Conservation (phyloP, 768 basidiomycete species). For the Mycena epipterygia region DNA sequence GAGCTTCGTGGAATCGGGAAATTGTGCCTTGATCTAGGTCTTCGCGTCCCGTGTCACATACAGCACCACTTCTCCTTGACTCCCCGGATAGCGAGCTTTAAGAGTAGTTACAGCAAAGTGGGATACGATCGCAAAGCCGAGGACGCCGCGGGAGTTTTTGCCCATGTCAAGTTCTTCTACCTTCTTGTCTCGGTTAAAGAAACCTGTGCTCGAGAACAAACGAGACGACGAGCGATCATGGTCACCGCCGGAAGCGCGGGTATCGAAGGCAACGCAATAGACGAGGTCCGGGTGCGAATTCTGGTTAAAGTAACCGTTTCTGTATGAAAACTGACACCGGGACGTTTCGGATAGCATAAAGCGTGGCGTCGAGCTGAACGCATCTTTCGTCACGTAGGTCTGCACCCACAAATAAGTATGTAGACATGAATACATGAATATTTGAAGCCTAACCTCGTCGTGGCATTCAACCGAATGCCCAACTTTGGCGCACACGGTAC, state of each 20-base stretch:
- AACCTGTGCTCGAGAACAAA: slow-evolving; percentile 88
- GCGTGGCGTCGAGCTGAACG: slow-evolving; percentile 73
- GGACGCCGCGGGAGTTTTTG: slow-evolving; percentile 87
- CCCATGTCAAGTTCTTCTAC: slow-evolving; percentile 91
- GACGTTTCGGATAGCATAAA: slow-evolving; percentile 79
- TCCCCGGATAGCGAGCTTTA: slow-evolving; percentile 71
- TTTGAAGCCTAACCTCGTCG: slow-evolving; percentile 69
- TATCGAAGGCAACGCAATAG: slow-evolving; percentile 91
- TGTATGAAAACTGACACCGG: slow-evolving; percentile 91
- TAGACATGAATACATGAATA: neutral
- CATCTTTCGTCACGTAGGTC: slow-evolving; percentile 92
- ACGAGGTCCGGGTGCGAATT: slow-evolving; percentile 80
- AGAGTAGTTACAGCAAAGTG: slow-evolving; percentile 94
- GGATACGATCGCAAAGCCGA: slow-evolving; percentile 91
- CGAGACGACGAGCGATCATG: slow-evolving; percentile 71
- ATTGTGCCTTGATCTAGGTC: slow-evolving; percentile 94
- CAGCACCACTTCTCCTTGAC: slow-evolving; percentile 79
- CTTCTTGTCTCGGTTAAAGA: slow-evolving; percentile 74
- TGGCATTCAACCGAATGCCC: slow-evolving; percentile 73
- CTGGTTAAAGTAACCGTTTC: slow-evolving; percentile 83
- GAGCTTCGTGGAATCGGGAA: slow-evolving; percentile 90
- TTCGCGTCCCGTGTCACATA: slow-evolving; percentile 92
- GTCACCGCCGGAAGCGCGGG: slow-evolving; percentile 49
- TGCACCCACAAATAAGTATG: slow-evolving; percentile 55
- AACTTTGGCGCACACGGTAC: slow-evolving; percentile 61